phyloP scores from a whole-genome alignment of 805 yeast species.

The Brettanomyces sp. region DNA sequence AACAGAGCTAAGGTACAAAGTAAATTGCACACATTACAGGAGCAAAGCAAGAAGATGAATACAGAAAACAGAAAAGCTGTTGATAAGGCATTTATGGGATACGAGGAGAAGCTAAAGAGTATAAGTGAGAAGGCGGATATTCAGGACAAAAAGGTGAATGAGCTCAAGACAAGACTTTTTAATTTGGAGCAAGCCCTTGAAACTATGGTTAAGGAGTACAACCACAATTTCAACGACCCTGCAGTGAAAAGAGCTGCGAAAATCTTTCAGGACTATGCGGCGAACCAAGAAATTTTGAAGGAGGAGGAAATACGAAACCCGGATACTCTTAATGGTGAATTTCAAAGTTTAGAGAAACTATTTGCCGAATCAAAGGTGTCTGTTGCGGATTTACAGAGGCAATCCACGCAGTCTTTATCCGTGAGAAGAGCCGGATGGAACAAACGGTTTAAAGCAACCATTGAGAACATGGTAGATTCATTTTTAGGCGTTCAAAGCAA shows the following conservation, averaged over 20 bases:
- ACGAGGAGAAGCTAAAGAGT: not conserved
- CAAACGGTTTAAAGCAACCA: not conserved
- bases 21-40: conserved; percentile 13
- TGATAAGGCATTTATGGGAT: not conserved
- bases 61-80: not conserved
- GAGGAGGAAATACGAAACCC: not conserved
- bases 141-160: not conserved
- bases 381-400: not conserved
- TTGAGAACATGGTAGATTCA: not conserved
- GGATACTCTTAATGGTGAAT: not conserved
- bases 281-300: conserved; percentile 25
- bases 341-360: not conserved
- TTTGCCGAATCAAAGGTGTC: not conserved
- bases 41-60: not conserved
- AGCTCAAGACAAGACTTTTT: not conserved
- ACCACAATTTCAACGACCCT: conserved; percentile 77
- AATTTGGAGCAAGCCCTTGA: conserved; percentile 40
- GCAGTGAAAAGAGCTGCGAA: conserved; percentile 72
- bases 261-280: conserved; percentile 38
- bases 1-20: conserved; percentile 18
- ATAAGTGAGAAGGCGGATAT: not conserved
- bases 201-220: conserved; percentile 48
- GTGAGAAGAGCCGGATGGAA: not conserved
- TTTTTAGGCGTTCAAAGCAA: conserved; percentile 2
- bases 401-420: not conserved